Conservation (phyloP, 1,284 basidiomycete genomes). For the Waitea zeae region DNA sequence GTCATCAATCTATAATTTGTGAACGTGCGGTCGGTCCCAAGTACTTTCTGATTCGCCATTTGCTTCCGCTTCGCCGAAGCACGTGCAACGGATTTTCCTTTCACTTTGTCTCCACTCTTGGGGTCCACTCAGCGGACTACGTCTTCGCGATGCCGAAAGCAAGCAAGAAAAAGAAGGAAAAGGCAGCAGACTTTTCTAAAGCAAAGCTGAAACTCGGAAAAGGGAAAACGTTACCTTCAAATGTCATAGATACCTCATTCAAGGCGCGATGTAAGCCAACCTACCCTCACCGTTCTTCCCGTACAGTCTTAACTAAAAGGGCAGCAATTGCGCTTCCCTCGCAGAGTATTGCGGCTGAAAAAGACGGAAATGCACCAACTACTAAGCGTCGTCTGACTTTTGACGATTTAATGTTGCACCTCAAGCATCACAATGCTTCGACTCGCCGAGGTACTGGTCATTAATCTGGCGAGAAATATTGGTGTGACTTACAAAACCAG, state of each 20-base stretch:
- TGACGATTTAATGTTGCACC: conserved; percentile 60
- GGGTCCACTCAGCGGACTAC: background rate
- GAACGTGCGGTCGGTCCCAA: too few relatives aligned
- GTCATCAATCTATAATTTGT: too few relatives aligned
- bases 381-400: conserved; percentile 69
- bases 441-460: conserved; percentile 45
- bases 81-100: too few relatives aligned
- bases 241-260: conserved; percentile 92
- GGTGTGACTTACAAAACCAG: conserved; percentile 21
- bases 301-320: background rate
- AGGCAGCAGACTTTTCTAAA: conserved; percentile 92
- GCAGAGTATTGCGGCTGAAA: conserved; percentile 54
- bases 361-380: conserved; percentile 36
- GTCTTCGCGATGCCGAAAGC: conserved; percentile 64
- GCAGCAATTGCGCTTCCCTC: conserved; percentile 80
- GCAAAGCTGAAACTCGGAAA: conserved; percentile 93
- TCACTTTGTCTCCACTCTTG: too few relatives aligned
- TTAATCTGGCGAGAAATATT: background rate
- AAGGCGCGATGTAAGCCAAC: conserved; percentile 64
- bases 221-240: conserved; percentile 69
- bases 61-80: too few relatives aligned
- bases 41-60: too few relatives aligned
- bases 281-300: background rate
- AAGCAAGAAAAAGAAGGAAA: conserved; percentile 73
- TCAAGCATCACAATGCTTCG: conserved; percentile 72